Evolutionary conservation across 2,329 filamentous ascomycete species (phyloP), one percentile per base, ranked within the genome.

Genomic region (Lasiodiplodia sp.): DNA sequence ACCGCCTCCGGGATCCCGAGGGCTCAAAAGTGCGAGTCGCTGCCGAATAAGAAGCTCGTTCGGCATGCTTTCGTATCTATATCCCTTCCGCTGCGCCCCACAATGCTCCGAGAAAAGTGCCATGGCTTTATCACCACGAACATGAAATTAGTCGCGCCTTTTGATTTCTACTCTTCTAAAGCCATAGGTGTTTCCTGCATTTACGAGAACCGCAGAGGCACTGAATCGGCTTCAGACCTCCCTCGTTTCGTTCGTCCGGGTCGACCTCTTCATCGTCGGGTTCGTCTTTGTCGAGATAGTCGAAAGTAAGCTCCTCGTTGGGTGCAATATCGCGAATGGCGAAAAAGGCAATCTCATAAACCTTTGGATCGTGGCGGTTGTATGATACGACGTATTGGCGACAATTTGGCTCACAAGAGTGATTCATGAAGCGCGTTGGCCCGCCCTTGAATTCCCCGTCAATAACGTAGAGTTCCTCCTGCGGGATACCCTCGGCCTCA

Each of bases 341-440:
- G 74, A 95, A 95, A 69, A 95, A 85, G 0, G 91, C 92, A 58
- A 95, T 81, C 70, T 94, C 91, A 76, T 95, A 93, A 7, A 94
- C 84, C 57, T 88, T 86, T 69, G 89, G 88, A 74, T 94, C 91
- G 0, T 91, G 87, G 70, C 92, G 90, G 74, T 94, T 92, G 63
- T 91, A 92, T 1, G 92, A 91, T 0, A 93, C 88, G 0, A 91
- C 92, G 78, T 94, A 95, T 70, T 94, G 92, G 16, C 91, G 85
- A 75, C 93, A 86, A 74, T 94, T 95, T 0, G 92, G 92, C 4
- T 92, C 87, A 76, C 92, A 95, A 2, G 88, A 91, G 77, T 96
- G 92, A 73, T 96, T 96, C 77, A 95, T 91, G 78, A 95, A 96
- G 2, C 92, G 87, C 0, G 91, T 92, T 0, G 92, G 91, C 0